A percentile compares a stretch with the other conserved stretches of the same genome.
Conservation (phyloP, 371 early-diverging fungal genomes). For the Lichtheimia ramosa region DNA sequence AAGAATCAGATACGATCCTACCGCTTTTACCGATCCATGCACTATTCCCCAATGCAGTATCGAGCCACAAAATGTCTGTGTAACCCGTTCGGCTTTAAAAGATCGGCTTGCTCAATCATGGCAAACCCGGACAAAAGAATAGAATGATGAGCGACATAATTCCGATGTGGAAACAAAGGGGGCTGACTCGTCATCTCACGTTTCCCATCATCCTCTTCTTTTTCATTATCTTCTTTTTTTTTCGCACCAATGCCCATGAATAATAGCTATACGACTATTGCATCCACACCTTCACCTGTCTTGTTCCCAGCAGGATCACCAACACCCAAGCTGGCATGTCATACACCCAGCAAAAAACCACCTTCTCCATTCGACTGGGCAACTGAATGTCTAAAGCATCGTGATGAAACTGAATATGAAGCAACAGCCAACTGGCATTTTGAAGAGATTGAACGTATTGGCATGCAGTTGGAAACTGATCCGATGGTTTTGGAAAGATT, state of each 20-base stretch:
- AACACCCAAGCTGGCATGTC: conserved; percentile 18
- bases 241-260: neutral
- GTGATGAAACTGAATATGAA: neutral
- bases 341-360: conserved; percentile 17
- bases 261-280: neutral
- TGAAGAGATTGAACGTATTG: conserved; percentile 7
- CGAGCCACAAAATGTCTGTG: too few relatives aligned
- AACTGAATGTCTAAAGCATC: conserved; percentile 4
- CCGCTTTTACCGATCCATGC: too few relatives aligned
- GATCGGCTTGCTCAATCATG: too few relatives aligned
- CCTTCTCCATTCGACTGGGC: conserved; percentile 19
- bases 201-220: neutral
- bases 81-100: too few relatives aligned
- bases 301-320: conserved; percentile 18
- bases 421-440: conserved; percentile 4
- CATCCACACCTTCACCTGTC: conserved; percentile 8
- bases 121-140: too few relatives aligned
- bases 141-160: too few relatives aligned
- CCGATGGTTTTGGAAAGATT: conserved; percentile 1
- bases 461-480: conserved; percentile 3
- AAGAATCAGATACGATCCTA: too few relatives aligned
- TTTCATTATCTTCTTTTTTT: neutral
- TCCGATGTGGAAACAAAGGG: too few relatives aligned
- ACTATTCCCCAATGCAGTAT: too few relatives aligned
- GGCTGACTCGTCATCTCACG: neutral